Evolutionary conservation across 2,329 filamentous ascomycete genomes (phyloP).

Genomic region (Thielaviopsis populi): DNA sequence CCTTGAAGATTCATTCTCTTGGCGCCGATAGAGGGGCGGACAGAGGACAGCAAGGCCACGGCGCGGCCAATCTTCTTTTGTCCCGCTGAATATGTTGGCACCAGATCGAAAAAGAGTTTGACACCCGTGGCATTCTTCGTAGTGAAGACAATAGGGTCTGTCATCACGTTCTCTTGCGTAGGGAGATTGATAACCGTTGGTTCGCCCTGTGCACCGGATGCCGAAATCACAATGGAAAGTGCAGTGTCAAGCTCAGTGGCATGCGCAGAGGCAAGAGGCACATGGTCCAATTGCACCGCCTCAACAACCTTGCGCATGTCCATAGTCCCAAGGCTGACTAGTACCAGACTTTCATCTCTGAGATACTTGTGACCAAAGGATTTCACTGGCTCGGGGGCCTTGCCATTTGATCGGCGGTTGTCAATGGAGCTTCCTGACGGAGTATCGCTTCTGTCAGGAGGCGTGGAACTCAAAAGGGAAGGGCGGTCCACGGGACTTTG

Average conservation of each 20-base stretch:
- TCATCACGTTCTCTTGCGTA: conserved; percentile 83
- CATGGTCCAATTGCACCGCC: conserved; percentile 73
- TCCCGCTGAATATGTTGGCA: conserved; percentile 86
- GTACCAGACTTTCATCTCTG: conserved; percentile 71
- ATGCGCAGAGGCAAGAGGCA: conserved; percentile 76
- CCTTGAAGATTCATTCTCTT: conserved; percentile 87
- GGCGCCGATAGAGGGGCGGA: conserved; percentile 67
- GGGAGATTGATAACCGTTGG: conserved; percentile 82
- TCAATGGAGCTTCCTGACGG: conserved; percentile 44
- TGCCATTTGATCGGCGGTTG: conserved; percentile 41
- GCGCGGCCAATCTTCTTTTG: conserved; percentile 72
- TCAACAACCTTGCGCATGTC: conserved; percentile 71
- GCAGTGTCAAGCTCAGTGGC: conserved; percentile 89
- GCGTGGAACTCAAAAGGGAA: conserved; percentile 11
- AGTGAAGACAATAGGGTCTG: conserved; percentile 83
- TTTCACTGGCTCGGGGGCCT: conserved; percentile 66
- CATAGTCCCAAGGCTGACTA: conserved; percentile 90
- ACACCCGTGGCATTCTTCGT: conserved; percentile 64
- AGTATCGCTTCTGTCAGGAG: conserved; percentile 18
- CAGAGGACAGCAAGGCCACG: conserved; percentile 72
- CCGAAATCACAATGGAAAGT: conserved; percentile 78
- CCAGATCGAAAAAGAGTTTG: conserved; percentile 83
- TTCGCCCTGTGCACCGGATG: conserved; percentile 71
- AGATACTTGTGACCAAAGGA: conserved; percentile 93
- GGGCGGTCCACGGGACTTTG: not conserved